Evolutionary conservation across 371 early-diverging fungal species (phyloP).

Genomic region (Gilbertella persicaria): DNA sequence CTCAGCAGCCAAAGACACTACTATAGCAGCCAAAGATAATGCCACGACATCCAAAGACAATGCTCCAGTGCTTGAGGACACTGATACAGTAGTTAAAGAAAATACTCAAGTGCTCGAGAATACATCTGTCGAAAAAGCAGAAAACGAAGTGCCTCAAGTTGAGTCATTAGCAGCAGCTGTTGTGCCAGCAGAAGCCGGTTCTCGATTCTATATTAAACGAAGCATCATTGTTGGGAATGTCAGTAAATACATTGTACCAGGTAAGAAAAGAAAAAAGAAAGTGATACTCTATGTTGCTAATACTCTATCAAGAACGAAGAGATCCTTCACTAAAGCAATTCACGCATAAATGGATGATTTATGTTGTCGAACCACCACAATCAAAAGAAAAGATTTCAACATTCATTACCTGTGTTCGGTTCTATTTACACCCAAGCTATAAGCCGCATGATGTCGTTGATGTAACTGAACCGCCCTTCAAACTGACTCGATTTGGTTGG

Average conservation of each 20-base stretch:
- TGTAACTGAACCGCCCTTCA: constrained; percentile 77
- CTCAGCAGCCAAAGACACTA: too few species aligned
- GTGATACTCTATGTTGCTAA: neutral
- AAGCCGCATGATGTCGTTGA: constrained; percentile 87
- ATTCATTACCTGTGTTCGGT: constrained; percentile 82
- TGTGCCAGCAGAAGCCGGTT: constrained; percentile 54
- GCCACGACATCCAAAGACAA: neutral
- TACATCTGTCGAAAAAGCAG: neutral
- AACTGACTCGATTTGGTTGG: constrained; percentile 87
- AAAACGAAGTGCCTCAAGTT: constrained; percentile 9
- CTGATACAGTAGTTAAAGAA: too few species aligned
- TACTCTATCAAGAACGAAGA: constrained; percentile 49
- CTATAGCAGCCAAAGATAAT: too few species aligned
- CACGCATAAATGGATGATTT: constrained; percentile 92
- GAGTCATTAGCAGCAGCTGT: constrained; percentile 38
- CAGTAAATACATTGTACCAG: constrained; percentile 69
- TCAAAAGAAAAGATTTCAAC: constrained; percentile 54
- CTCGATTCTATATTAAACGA: constrained; percentile 85
- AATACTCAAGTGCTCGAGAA: neutral
- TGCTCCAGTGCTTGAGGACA: too few species aligned
- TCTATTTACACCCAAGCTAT: constrained; percentile 88
- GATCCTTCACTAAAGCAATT: constrained; percentile 61
- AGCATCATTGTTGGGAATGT: constrained; percentile 86
- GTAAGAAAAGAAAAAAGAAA: constrained; percentile 24
- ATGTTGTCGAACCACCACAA: constrained; percentile 66